Evolutionary conservation across 1,284 basidiomycete genomes (phyloP), one percentile per base, ranked within the genome.

Genomic region (Boletellus deceptivus): DNA sequence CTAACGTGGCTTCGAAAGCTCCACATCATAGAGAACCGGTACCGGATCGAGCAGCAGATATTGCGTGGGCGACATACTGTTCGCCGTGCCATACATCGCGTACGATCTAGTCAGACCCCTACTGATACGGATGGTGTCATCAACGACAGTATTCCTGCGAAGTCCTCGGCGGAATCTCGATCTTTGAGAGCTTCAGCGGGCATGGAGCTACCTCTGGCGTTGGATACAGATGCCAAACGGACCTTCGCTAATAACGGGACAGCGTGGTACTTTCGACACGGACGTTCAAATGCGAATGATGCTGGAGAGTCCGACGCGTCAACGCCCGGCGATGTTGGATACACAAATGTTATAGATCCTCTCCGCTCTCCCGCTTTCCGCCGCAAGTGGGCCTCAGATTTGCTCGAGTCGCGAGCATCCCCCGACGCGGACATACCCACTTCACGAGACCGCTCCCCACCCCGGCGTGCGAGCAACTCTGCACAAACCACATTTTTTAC

Each of bases 11-110:
- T 6, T 39, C 3, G 36, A 33, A 59, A 93, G 91, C 71, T 95
- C 11, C 91, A 92, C 60, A 96, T 98, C 80, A 91, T 96, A 48
- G 82, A 88, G 61, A 97, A 98, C 64, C 78, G 94, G 27, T 76
- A 82, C 49, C 77, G 83, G 11, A 77, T 92, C 35, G 89, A 97
- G 70, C 83, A 85, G 42, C 86, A 94, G 57, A 91, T 98, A 48
- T 77, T 87, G 42, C 75, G 84, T 11, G 93, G 94, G 16, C 83
- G 94, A 13, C 83, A 87, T 62, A 77, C 80, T 48, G 79, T 91
- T 33, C 85, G 91, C 22, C 77, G 72, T 50, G 73, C 76, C 3
- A 65, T 76, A 42, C 73, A 72, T 48, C 74, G 53, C 43, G 60
- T 42, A 52, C 67, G 55, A 55, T 44, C 54, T 36, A 50, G 41